These are phyloP conservation scores for Sutorius australiensis DNA, from an alignment of 768 basidiomycete species.

Conservation along the genomic window DNA sequence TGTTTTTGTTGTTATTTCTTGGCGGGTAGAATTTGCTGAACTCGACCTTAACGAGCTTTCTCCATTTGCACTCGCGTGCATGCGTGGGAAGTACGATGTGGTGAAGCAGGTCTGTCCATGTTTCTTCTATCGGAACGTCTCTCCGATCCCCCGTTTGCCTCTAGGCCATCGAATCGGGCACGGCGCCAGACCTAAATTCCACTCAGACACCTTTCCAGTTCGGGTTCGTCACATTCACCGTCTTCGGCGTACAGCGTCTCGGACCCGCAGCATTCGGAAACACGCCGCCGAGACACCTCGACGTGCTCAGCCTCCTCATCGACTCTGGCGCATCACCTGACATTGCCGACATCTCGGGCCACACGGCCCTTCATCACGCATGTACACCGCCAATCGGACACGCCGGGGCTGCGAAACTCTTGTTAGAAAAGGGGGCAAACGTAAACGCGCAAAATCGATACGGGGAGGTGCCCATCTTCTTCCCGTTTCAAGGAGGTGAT, in stretches of 20 bases:
- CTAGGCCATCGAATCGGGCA: constrained; percentile 25
- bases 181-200: constrained; percentile 36
- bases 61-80: constrained; percentile 23
- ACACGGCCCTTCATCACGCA: constrained; percentile 49
- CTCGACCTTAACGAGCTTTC: constrained; percentile 20
- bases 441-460: constrained; percentile 47
- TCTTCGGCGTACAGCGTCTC: constrained; percentile 41
- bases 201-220: constrained; percentile 43
- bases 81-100: constrained; percentile 17
- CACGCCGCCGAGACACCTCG: constrained; percentile 26
- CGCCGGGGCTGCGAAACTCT: constrained; percentile 32
- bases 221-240: constrained; percentile 39
- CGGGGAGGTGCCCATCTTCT: constrained; percentile 42
- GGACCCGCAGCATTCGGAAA: constrained; percentile 3
- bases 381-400: constrained; percentile 29
- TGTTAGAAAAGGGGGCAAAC: constrained; percentile 47
- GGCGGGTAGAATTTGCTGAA: constrained; percentile 16
- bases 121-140: background rate
- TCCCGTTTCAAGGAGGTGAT: constrained; percentile 34
- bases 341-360: constrained; percentile 43
- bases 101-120: constrained; percentile 21
- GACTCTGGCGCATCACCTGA: constrained; percentile 39
- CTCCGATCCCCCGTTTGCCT: background rate
- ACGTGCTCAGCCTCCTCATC: constrained; percentile 41
- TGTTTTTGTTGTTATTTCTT: too few relatives aligned